phyloP scores from a whole-genome alignment of 1,284 basidiomycete genomes.

The Malassezia furfur region DNA sequence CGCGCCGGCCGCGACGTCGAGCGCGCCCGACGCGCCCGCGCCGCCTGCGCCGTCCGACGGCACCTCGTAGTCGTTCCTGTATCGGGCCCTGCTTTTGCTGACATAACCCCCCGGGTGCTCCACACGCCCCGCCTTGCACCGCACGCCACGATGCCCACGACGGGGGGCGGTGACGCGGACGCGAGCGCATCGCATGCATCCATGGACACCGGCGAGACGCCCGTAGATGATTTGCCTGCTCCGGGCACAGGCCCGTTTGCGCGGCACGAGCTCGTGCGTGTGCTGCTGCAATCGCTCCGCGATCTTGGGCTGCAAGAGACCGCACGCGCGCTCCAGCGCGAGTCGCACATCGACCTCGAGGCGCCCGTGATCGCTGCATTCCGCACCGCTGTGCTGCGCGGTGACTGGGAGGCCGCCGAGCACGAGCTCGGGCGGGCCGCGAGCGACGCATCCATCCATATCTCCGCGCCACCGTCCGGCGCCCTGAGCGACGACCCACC shows the following conservation, averaged over 20 bases:
- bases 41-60: background rate
- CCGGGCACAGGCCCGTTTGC: conserved; percentile 41
- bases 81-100: background rate
- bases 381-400: conserved; percentile 68
- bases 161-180: background rate
- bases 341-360: conserved; percentile 85
- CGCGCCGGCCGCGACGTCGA: background rate
- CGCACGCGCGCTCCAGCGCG: conserved; percentile 74
- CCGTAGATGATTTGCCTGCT: too few relatives aligned
- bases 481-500: background rate
- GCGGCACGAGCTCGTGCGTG: conserved; percentile 79
- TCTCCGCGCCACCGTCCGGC: background rate
- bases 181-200: too few relatives aligned
- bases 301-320: conserved; percentile 89
- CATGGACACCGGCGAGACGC: too few relatives aligned
- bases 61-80: too few relatives aligned
- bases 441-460: background rate
- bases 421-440: background rate
- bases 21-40: background rate
- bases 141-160: background rate
- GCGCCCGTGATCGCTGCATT: conserved; percentile 69
- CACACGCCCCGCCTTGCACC: too few relatives aligned
- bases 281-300: conserved; percentile 77
- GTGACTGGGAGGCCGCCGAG: conserved; percentile 74
- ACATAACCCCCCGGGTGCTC: background rate